Conservation (phyloP, 495 filamentous ascomycete species). For the Geopyxis carbonaria region DNA sequence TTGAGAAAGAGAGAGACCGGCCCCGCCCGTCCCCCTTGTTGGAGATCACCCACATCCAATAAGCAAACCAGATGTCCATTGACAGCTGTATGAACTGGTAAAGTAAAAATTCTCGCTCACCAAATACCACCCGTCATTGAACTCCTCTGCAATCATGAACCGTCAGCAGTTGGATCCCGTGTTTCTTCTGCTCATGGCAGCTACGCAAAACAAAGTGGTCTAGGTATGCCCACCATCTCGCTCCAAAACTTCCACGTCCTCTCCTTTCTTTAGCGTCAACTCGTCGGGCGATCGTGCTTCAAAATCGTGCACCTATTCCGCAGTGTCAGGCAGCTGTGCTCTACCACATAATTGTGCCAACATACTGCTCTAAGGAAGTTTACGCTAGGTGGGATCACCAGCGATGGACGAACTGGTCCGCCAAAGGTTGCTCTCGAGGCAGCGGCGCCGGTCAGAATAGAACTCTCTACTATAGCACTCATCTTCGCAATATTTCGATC, state of each 20-base stretch:
- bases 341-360: background rate
- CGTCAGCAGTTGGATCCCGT: no score
- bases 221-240: conserved; percentile 31
- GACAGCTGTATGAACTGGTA: background rate
- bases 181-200: no score
- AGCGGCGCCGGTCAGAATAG: no score
- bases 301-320: conserved; percentile 50
- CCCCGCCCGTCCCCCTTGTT: no score
- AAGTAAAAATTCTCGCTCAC: conserved; percentile 35
- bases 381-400: conserved; percentile 10
- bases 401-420: conserved; percentile 6
- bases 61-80: no score
- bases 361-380: conserved; percentile 8
- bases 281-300: conserved; percentile 79
- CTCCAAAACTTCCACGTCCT: conserved; percentile 80
- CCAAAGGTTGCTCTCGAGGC: no score
- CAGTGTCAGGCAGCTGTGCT: background rate
- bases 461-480: no score
- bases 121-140: conserved; percentile 94
- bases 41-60: no score
- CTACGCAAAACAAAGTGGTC: background rate
- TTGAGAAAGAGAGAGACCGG: background rate
- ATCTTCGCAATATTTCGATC: no score
- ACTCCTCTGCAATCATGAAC: conserved; percentile 45
- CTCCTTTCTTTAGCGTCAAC: conserved; percentile 69